Percentiles rank a stretch among this genome's conserved stretches.
Evolutionary conservation across 345 rosid genomes (phyloP).

Genomic region (Orychophragmus violaceus): DNA sequence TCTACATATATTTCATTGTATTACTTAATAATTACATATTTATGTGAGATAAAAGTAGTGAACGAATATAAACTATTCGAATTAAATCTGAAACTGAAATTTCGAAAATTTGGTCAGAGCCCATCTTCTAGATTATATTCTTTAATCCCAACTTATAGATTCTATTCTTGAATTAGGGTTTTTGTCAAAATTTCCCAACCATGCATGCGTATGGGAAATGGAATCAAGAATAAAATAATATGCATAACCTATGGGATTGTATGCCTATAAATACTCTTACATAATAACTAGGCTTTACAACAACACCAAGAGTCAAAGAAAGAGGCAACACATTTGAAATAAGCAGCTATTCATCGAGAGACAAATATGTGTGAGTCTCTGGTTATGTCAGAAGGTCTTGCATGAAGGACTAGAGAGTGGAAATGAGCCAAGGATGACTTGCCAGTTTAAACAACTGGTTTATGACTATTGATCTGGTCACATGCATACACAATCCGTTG

Average conservation of each 20-base stretch:
- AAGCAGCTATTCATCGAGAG: not conserved
- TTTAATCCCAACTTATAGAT: slow-evolving; percentile 1
- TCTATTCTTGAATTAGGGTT: slow-evolving; percentile 14
- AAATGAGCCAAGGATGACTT: slow-evolving; percentile 48
- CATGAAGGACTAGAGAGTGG: slow-evolving; percentile 31
- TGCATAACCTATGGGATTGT: not conserved
- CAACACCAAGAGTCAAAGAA: slow-evolving; percentile 8
- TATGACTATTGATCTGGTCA: slow-evolving; percentile 5
- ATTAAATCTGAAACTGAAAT: not conserved
- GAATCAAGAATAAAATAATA: not conserved
- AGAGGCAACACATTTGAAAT: not conserved
- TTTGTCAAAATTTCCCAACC: slow-evolving; percentile 20
- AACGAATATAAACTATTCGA: slow-evolving; percentile 5
- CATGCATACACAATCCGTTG: not conserved
- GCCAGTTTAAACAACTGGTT: slow-evolving; percentile 24
- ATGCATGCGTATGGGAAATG: slow-evolving; percentile 13
- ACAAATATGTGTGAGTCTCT: not conserved
- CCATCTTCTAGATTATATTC: slow-evolving; percentile 18
- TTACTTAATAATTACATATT: not conserved
- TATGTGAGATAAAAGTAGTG: slow-evolving; percentile 2
- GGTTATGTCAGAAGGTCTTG: slow-evolving; percentile 27
- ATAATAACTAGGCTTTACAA: slow-evolving; percentile 2
- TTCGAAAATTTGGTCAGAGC: slow-evolving; percentile 10
- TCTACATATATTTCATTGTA: not conserved
- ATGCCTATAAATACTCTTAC: slow-evolving; percentile 7